Percentiles rank a stretch among this genome's conserved stretches.
These are phyloP conservation scores for Daldinia decipiens DNA, from an alignment of 495 filamentous ascomycete species.

Conservation along the genomic window DNA sequence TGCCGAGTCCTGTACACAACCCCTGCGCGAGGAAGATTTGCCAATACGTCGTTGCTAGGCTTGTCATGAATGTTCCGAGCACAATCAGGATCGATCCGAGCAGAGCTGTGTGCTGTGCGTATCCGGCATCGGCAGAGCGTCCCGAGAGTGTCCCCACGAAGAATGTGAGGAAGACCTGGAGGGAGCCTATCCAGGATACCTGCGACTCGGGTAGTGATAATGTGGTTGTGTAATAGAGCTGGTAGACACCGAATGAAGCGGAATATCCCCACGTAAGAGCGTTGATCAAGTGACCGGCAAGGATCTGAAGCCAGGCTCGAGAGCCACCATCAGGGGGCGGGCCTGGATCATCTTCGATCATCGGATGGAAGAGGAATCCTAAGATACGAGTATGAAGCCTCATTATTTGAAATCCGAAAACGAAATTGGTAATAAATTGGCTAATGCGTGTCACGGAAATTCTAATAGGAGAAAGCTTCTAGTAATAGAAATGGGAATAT, in stretches of 20 bases:
- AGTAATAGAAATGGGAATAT: background rate
- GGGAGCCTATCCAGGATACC: conserved; percentile 54
- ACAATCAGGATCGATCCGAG: conserved; percentile 69
- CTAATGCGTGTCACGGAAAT: background rate
- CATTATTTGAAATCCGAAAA: background rate
- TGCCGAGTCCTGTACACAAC: conserved; percentile 76
- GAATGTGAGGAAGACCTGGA: conserved; percentile 52
- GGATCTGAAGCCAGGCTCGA: conserved; percentile 4
- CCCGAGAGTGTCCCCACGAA: conserved; percentile 53
- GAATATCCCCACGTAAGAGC: conserved; percentile 5
- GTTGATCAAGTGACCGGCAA: conserved; percentile 3
- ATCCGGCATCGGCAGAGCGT: conserved; percentile 63
- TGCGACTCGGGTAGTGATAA: conserved; percentile 6
- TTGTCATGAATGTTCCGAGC: conserved; percentile 78
- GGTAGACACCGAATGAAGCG: conserved; percentile 3
- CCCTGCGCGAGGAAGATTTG: conserved; percentile 87
- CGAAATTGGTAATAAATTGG: background rate
- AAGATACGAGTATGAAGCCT: background rate
- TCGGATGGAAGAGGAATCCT: conserved; percentile 1
- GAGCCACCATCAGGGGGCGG: conserved; percentile 2
- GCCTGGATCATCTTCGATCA: conserved; percentile 2
- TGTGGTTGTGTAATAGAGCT: background rate
- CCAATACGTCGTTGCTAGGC: conserved; percentile 67
- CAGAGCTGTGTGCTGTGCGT: conserved; percentile 67
- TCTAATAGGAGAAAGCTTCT: no score